Conservation (phyloP, 192 early-diverging fungal species). For the Coemansia sp. region DNA sequence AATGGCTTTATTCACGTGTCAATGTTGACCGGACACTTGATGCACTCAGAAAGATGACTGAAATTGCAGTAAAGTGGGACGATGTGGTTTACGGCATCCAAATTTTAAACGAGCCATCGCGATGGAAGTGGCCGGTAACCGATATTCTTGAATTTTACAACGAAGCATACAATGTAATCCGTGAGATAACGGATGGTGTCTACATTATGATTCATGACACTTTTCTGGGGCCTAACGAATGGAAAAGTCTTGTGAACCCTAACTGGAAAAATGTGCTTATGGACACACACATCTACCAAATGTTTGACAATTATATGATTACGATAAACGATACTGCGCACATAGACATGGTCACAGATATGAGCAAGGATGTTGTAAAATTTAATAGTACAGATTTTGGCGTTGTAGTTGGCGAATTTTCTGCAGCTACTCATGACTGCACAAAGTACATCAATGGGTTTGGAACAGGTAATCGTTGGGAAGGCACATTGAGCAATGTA, state of each 20-base stretch:
- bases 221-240: slow-evolving; percentile 51
- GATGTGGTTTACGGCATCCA: slow-evolving; percentile 51
- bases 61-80: slow-evolving; percentile 54
- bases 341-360: slow-evolving; percentile 35
- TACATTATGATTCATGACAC: slow-evolving; percentile 53
- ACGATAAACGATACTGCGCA: slow-evolving; percentile 36
- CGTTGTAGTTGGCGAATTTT: slow-evolving; percentile 74
- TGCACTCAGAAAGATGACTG: slow-evolving; percentile 56
- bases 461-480: slow-evolving; percentile 60
- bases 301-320: slow-evolving; percentile 53
- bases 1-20: slow-evolving; percentile 40
- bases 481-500: slow-evolving; percentile 56
- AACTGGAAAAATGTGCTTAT: slow-evolving; percentile 51
- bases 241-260: slow-evolving; percentile 30
- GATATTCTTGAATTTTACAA: slow-evolving; percentile 51
- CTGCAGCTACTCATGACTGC: slow-evolving; percentile 70
- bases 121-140: slow-evolving; percentile 44
- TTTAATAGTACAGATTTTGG: slow-evolving; percentile 52
- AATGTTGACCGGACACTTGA: slow-evolving; percentile 60
- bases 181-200: slow-evolving; percentile 24
- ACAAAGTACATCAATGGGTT: slow-evolving; percentile 71
- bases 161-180: slow-evolving; percentile 49
- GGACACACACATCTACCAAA: slow-evolving; percentile 58
- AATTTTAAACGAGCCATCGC: slow-evolving; percentile 50
- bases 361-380: slow-evolving; percentile 34